Evolutionary conservation across 495 filamentous ascomycete species (phyloP).

Genomic region (Oidiodendron maius): DNA sequence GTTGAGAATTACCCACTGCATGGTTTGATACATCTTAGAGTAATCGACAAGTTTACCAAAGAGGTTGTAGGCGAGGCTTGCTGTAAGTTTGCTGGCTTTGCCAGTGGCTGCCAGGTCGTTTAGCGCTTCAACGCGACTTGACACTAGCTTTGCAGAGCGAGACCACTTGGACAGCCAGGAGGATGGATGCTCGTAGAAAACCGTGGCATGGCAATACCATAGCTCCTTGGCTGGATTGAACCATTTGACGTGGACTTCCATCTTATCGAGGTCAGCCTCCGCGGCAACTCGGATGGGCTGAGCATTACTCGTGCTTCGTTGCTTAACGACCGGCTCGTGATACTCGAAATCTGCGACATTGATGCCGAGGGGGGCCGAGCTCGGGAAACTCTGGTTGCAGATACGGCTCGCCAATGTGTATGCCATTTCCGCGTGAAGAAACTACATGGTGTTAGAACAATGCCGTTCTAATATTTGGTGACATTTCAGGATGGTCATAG

Average conservation of each 20-base stretch:
- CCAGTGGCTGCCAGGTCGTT: constrained; percentile 50
- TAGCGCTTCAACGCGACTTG: constrained; percentile 39
- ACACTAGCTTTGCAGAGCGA: constrained; percentile 46
- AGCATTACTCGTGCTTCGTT: constrained; percentile 31
- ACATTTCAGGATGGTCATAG: neutral
- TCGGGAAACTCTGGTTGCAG: constrained; percentile 49
- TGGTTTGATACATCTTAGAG: constrained; percentile 56
- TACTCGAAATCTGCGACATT: constrained; percentile 59
- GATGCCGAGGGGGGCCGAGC: constrained; percentile 42
- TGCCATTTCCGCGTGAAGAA: constrained; percentile 70
- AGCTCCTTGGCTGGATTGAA: constrained; percentile 16
- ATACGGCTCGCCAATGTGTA: constrained; percentile 64
- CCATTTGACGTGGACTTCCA: neutral
- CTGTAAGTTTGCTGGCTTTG: constrained; percentile 10
- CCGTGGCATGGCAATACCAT: constrained; percentile 36
- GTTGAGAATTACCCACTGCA: constrained; percentile 72
- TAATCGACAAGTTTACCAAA: constrained; percentile 64
- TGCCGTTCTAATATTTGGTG: too few species aligned
- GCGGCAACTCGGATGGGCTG: constrained; percentile 1
- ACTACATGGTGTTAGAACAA: constrained; percentile 13
- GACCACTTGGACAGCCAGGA: constrained; percentile 48
- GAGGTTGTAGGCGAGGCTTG: constrained; percentile 66
- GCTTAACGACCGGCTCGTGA: constrained; percentile 62
- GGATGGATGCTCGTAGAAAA: constrained; percentile 36
- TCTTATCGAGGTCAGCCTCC: neutral